These are phyloP conservation scores for Penicillium verhagenii DNA, from an alignment of 495 filamentous ascomycete genomes.

Conservation along the genomic window DNA sequence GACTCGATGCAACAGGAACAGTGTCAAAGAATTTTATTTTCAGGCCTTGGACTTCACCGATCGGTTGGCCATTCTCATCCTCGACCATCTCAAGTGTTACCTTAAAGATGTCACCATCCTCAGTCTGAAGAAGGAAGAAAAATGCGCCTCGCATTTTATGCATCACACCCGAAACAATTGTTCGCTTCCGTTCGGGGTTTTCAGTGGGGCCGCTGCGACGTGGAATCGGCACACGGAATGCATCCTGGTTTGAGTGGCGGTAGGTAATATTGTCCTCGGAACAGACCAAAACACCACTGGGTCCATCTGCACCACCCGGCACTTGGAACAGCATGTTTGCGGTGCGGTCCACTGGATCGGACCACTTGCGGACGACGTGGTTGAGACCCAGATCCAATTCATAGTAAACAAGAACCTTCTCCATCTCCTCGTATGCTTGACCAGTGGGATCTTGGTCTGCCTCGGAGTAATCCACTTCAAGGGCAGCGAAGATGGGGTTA, in stretches of 20 bases:
- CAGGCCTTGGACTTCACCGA: conserved; percentile 73
- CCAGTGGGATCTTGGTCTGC: conserved; percentile 89
- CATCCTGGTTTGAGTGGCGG: conserved; percentile 85
- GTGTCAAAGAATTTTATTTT: conserved; percentile 99
- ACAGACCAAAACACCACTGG: conserved; percentile 92
- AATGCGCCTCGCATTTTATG: conserved; percentile 96
- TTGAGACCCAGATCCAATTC: conserved; percentile 96
- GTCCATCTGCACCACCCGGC: conserved; percentile 88
- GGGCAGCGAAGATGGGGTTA: conserved; percentile 90
- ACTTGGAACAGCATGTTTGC: conserved; percentile 92
- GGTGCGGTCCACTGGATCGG: conserved; percentile 86
- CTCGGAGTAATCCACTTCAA: conserved; percentile 92
- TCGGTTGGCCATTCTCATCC: conserved; percentile 73
- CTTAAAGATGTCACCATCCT: conserved; percentile 97
- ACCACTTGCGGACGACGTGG: conserved; percentile 95
- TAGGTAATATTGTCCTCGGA: conserved; percentile 94
- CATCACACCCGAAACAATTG: conserved; percentile 87
- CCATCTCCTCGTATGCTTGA: conserved; percentile 72
- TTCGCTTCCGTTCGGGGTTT: conserved; percentile 85
- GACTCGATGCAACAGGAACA: conserved; percentile 77
- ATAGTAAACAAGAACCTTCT: conserved; percentile 94
- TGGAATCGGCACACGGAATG: conserved; percentile 86
- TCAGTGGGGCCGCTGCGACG: conserved; percentile 82
- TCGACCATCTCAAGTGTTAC: conserved; percentile 88
- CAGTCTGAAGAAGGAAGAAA: conserved; percentile 93